phyloP scores from a whole-genome alignment of 257 asterid genomes.

The Schizonepeta tenuifolia region DNA sequence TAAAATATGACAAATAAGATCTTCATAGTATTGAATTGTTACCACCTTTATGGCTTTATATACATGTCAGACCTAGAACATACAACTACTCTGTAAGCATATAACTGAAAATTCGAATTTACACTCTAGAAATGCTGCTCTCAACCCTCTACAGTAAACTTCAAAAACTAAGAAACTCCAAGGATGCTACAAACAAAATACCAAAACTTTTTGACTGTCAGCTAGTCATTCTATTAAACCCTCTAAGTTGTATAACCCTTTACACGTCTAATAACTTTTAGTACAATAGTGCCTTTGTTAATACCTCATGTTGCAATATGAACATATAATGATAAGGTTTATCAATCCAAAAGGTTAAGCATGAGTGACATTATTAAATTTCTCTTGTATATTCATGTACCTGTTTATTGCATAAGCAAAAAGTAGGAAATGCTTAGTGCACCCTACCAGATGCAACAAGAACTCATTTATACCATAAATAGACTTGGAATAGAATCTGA shows the following conservation, averaged over 20 bases:
- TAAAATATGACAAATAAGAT: neutral
- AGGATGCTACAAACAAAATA: slow-evolving; percentile 1
- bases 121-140: slow-evolving; percentile 26
- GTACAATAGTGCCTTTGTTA: neutral
- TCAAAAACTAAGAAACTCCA: slow-evolving; percentile 15
- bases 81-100: neutral
- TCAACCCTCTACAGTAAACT: neutral
- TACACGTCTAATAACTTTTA: slow-evolving; percentile 17
- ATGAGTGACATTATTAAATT: neutral
- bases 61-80: neutral
- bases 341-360: neutral
- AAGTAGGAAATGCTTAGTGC: slow-evolving; percentile 11
- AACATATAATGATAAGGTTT: neutral
- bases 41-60: neutral
- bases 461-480: slow-evolving; percentile 2
- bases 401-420: neutral
- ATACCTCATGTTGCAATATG: slow-evolving; percentile 12
- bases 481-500: slow-evolving; percentile 1
- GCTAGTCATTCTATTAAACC: slow-evolving; percentile 21
- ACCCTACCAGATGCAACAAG: slow-evolving; percentile 25
- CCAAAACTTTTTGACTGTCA: slow-evolving; percentile 23
- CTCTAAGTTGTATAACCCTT: slow-evolving; percentile 12
- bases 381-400: neutral
- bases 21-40: neutral
- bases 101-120: slow-evolving; percentile 11